Evolutionary conservation across 495 filamentous ascomycete species (phyloP), one percentile per base, ranked within the genome.

Genomic region (Schizothecium vesticola): DNA sequence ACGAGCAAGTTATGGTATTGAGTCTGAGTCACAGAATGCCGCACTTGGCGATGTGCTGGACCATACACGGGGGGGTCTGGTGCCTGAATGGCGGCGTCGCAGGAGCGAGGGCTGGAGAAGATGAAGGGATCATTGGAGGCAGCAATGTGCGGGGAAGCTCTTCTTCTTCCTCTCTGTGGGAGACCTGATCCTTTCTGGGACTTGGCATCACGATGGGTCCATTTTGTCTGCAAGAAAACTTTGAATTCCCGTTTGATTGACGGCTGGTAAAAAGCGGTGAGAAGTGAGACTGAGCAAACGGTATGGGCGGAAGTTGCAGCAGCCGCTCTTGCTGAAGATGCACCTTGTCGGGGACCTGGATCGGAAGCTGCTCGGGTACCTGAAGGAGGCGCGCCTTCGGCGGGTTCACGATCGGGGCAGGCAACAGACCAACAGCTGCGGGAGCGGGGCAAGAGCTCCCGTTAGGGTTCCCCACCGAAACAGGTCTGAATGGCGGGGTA

Each of bases 21-120:
- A n/a, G n/a, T n/a, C n/a, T 60, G 65, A 66, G 65, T 66, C 65
- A 66, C 57, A 60, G 25, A 9, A 51, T 66, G 56, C 25, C 21
- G 19, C 13, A 33, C 25, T 9, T 21, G 43, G 43, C 43, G 43
- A 51, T 51, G 43, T n/a, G 43, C 31, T 65, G 19, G 25, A 65
- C 43, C 25, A 43, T 21, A 28, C 29, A 16, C 19, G 56, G 28
- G n/a, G 22, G 4, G 22, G 56, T 24, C 59, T 61, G 56, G 65
- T 60, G 57, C 56, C 55, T 60, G 57, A 8, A 65, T 58, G 33
- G n/a, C 12, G 3, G 29, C 26, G 28, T 25, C 12, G 25, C 21
- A 24, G 3, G 23, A 59, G 9, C 11, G 19, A 60, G 65, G 65
- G 65, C 56, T 59, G 65, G 61, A 59, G 56, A 24, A 51, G 29